Evolutionary conservation across 345 rosid species (phyloP), one percentile per base, ranked within the genome.

Genomic region (Rubroshorea leprosula): DNA sequence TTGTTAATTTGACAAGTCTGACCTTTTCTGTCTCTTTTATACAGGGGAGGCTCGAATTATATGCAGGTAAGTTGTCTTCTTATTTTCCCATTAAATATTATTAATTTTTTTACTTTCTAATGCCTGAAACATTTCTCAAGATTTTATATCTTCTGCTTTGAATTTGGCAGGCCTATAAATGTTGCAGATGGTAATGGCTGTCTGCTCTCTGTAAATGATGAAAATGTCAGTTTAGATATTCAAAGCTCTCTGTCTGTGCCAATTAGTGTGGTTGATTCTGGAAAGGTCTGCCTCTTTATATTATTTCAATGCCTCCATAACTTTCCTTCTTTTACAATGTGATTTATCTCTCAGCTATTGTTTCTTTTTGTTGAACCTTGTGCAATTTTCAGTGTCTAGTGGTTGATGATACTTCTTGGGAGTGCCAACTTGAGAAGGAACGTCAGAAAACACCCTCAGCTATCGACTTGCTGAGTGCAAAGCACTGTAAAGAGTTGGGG

Each of bases 41-140:
- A 51, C 63, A 85, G 96, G 88, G 60, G 93, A 79, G 51, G 86
- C 86, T 66, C 67, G 80, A 47, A 76, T 85, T 52, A 59, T 88
- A 68, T 88, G 88, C 90, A 88, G 96, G 96, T 85, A 56, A 44
- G 23, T 20, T 55, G 16, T 35, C 12, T 43, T 51, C 39, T 47
- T 16, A 0, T 1, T 23, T 57, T 43, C 49, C 23, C 44, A 31
- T 43, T n/a, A n/a, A 16, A 11, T 9, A 22, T 56, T 23, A n/a
- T 39, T 11, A 41, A 5, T 10, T 5, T 8, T 20, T 55, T 5
- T 16, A 12, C 41, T 6, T 1, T 48, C 55, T 51, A 49, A 22
- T 18, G 6, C 43, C 26, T 29, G 24, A 55, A 15, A 31, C 22
- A 39, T 60, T 55, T 14, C 26, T 59, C 1, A 39, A 22, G 1